Base-by-base conservation (phyloP, 2,329 filamentous ascomycete species). In the Pyrenophora graminea region DNA sequence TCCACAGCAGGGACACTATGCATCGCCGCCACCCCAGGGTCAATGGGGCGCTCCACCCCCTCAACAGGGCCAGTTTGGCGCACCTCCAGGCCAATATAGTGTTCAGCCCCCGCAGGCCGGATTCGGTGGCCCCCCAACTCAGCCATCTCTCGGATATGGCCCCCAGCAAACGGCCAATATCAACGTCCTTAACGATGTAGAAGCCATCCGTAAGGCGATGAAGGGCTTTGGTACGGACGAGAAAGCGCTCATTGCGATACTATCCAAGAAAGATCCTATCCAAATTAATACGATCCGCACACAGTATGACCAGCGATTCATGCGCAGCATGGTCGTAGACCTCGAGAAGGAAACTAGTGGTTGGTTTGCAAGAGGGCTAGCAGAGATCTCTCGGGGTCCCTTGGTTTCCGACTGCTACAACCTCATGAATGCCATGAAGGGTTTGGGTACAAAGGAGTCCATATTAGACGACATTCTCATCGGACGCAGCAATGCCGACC, bases 221-320 rank as follows among this genome's bases (percentile, higher is more conserved):
- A 96, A 96, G 74, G 91, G 91, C 0, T 90, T 96, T 56, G 93
- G 92, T 30, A 97, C 92, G 0, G 85, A 97, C 65, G 92, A 97
- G 72, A 87, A 85, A 64, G 74, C 82, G 0, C 77, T 97, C 13
- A 92, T 96, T 57, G 77, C 79, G 2, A 77, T 87, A 3, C 77
- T 97, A 7, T 77, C 87, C 2, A 83, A 80, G 60, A 87, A 91
- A 56, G 90, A 95, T 58, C 88, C 92, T 1, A 77, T 91, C 4
- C 89, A 96, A 70, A 82, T 94, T 56, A 83, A 86, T 40, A 68
- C 68, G 6, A 76, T 84, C 45, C 77, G 80, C 81, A 86, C 76
- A 75, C 79, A 44, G 32, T 97, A 88, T 76, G 77, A 85, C 41
- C 76, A 84, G 51, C 76, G 80, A 55, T 81, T 87, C 73, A 78